A percentile compares a stretch with the other conserved stretches of the same genome.
Conservation (phyloP, 2,329 filamentous ascomycete species). For the Penicillium vulpinum region DNA sequence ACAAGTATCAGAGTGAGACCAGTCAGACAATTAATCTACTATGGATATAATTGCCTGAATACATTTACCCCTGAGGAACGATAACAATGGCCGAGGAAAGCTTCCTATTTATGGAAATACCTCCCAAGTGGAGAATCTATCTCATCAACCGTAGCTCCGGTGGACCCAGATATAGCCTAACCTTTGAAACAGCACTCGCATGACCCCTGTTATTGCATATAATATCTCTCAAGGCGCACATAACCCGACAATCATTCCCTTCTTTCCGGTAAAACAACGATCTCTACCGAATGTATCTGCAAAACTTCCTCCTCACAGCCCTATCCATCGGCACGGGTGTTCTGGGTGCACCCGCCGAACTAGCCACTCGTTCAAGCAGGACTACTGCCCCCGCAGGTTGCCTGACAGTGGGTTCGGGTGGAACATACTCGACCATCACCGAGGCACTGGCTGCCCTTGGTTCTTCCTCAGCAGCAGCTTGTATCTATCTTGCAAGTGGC, state of each 20-base stretch:
- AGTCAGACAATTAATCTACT: background rate
- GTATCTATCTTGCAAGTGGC: slow-evolving; percentile 36
- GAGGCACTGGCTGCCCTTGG: slow-evolving; percentile 30
- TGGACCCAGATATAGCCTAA: background rate
- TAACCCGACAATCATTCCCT: background rate
- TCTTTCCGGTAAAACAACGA: background rate
- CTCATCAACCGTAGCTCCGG: background rate
- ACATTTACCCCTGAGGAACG: background rate
- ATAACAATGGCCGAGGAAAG: background rate
- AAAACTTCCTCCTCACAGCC: slow-evolving; percentile 6
- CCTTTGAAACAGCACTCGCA: background rate
- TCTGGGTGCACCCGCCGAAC: slow-evolving; percentile 1
- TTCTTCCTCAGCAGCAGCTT: slow-evolving; percentile 25
- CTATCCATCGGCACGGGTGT: slow-evolving; percentile 10
- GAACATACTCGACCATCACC: slow-evolving; percentile 27
- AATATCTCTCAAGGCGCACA: background rate
- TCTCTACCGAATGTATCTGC: slow-evolving; percentile 9
- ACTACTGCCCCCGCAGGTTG: slow-evolving; percentile 27
- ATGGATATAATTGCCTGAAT: background rate
- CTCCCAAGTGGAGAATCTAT: background rate
- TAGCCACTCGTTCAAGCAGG: slow-evolving; percentile 16
- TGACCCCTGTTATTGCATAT: background rate
- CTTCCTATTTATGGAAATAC: background rate
- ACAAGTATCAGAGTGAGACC: background rate
- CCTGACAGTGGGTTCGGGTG: slow-evolving; percentile 24